Evolutionary conservation across 2,329 filamentous ascomycete genomes (phyloP).

Genomic region (Xenosphaeropsis pyriputrescens): DNA sequence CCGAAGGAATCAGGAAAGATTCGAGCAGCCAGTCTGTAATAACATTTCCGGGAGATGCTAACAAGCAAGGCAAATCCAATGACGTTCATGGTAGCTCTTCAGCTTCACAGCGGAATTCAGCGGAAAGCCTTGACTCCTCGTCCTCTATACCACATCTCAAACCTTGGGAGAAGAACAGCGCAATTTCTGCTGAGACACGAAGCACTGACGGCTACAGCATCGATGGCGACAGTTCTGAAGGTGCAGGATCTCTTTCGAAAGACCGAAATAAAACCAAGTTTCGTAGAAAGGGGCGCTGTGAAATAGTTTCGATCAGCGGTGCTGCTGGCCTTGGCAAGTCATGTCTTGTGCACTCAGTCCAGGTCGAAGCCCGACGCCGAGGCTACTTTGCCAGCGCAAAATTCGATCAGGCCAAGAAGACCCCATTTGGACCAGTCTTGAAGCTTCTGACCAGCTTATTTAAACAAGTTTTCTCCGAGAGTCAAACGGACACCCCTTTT

Average conservation of each 20-base stretch:
- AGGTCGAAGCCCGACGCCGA: constrained; percentile 41
- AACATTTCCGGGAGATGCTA: background rate
- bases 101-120: constrained; percentile 10
- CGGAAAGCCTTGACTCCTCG: constrained; percentile 7
- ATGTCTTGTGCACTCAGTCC: constrained; percentile 46
- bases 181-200: constrained; percentile 7
- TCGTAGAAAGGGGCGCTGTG: constrained; percentile 44
- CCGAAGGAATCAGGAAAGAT: constrained; percentile 24
- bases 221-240: constrained; percentile 10
- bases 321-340: constrained; percentile 51
- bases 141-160: constrained; percentile 4
- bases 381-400: constrained; percentile 54
- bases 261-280: constrained; percentile 30
- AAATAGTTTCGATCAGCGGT: constrained; percentile 46
- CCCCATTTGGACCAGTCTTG: constrained; percentile 46
- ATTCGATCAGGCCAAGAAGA: constrained; percentile 45
- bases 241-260: constrained; percentile 13
- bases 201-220: background rate
- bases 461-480: constrained; percentile 52
- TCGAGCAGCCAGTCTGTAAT: constrained; percentile 5
- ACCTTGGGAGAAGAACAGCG: constrained; percentile 15
- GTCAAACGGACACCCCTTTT: constrained; percentile 48
- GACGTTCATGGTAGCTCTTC: constrained; percentile 3
- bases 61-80: constrained; percentile 6
- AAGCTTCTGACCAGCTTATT: constrained; percentile 52